phyloP scores from a whole-genome alignment of 1,284 basidiomycete genomes.

The Boletus sp. region DNA sequence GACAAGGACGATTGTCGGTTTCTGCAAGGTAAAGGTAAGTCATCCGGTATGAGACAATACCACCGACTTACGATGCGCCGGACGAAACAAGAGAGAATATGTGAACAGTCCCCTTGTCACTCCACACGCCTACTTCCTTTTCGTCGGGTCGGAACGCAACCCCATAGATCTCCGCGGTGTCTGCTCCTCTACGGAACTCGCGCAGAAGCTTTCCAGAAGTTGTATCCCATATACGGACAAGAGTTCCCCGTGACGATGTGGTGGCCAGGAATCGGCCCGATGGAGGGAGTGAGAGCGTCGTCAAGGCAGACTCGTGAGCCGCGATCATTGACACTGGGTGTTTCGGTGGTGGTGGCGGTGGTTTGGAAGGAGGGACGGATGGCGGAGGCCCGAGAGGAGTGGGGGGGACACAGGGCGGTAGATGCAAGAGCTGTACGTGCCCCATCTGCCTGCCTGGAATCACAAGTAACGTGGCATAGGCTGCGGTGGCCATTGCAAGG shows the following conservation, averaged over 20 bases:
- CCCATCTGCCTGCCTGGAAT: slow-evolving; percentile 87
- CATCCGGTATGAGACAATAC: slow-evolving; percentile 3
- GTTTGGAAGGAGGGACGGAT: slow-evolving; percentile 40
- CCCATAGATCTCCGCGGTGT: slow-evolving; percentile 90
- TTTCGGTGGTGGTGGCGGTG: slow-evolving; percentile 53
- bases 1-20: slow-evolving; percentile 81
- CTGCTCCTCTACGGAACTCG: slow-evolving; percentile 84
- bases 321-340: slow-evolving; percentile 78
- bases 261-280: slow-evolving; percentile 83
- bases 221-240: slow-evolving; percentile 88
- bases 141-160: slow-evolving; percentile 77
- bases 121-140: slow-evolving; percentile 83
- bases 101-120: slow-evolving; percentile 95
- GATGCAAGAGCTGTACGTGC: slow-evolving; percentile 85
- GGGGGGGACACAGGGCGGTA: slow-evolving; percentile 67
- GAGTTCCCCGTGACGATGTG: slow-evolving; percentile 80
- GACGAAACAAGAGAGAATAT: slow-evolving; percentile 73
- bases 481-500: slow-evolving; percentile 74
- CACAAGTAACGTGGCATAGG: slow-evolving; percentile 76
- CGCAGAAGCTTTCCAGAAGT: slow-evolving; percentile 69
- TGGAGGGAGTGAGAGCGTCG: slow-evolving; percentile 72
- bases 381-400: slow-evolving; percentile 30
- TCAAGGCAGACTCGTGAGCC: slow-evolving; percentile 79
- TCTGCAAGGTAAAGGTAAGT: slow-evolving; percentile 36
- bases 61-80: slow-evolving; percentile 55